Percentiles rank a stretch among this genome's conserved stretches.
phyloP scores from a whole-genome alignment of 805 yeast species.

The Candida morakotiae region DNA sequence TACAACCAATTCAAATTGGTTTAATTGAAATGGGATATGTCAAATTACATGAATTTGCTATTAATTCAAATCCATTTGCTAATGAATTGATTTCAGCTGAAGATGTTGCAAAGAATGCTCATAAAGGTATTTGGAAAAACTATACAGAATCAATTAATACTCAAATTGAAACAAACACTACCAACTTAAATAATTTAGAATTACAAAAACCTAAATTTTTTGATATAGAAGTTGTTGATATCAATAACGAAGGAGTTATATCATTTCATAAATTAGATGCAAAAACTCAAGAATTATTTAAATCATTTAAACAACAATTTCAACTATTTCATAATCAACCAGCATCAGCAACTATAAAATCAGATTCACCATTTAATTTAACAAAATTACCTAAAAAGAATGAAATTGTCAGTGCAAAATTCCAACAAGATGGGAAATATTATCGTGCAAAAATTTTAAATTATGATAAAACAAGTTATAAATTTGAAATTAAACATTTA shows the following conservation, averaged over 20 bases:
- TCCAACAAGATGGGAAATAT: slow-evolving; percentile 48
- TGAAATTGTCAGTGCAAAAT: slow-evolving; percentile 54
- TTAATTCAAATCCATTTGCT: slow-evolving; percentile 52
- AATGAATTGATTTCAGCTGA: slow-evolving; percentile 58
- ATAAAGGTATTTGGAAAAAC: slow-evolving; percentile 65
- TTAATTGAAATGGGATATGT: slow-evolving; percentile 63
- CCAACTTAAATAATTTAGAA: slow-evolving; percentile 17
- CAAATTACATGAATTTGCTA: slow-evolving; percentile 61
- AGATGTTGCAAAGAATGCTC: slow-evolving; percentile 49
- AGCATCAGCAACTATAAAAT: slow-evolving; percentile 32
- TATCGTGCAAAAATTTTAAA: slow-evolving; percentile 54
- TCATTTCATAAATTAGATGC: slow-evolving; percentile 43
- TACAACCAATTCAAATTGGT: slow-evolving; percentile 51
- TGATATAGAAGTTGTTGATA: slow-evolving; percentile 53
- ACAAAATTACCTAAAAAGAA: slow-evolving; percentile 46
- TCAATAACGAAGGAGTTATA: slow-evolving; percentile 39
- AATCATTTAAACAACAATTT: slow-evolving; percentile 44
- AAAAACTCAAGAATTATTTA: slow-evolving; percentile 32
- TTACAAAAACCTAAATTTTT: slow-evolving; percentile 40
- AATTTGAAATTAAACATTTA: slow-evolving; percentile 51
- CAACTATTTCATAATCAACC: slow-evolving; percentile 39
- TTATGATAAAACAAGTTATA: slow-evolving; percentile 40
- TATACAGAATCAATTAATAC: slow-evolving; percentile 44
- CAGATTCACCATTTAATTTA: slow-evolving; percentile 39
- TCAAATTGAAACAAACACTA: slow-evolving; percentile 26